These are phyloP conservation scores for Circinella minor DNA, from an alignment of 371 early-diverging fungal species.

Conservation along the genomic window DNA sequence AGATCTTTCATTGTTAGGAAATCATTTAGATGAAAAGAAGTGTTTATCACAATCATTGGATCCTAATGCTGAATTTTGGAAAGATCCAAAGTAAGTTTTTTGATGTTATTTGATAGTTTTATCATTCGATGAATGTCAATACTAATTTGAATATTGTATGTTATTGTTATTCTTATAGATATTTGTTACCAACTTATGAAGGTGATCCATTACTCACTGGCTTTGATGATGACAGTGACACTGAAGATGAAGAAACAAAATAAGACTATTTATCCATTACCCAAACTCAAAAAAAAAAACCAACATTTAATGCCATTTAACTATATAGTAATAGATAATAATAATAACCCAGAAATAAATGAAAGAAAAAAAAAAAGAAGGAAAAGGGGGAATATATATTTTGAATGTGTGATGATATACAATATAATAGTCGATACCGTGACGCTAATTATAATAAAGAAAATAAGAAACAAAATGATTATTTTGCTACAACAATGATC, in stretches of 20 bases:
- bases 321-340: no score
- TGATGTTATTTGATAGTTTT: neutral
- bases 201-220: slow-evolving; percentile 87
- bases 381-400: neutral
- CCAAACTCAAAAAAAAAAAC: neutral
- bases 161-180: slow-evolving; percentile 29
- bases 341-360: no score
- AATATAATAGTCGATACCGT: neutral
- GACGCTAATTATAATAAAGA: neutral
- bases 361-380: no score
- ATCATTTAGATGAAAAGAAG: slow-evolving; percentile 59
- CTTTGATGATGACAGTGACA: slow-evolving; percentile 66
- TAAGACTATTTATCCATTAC: neutral
- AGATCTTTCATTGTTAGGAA: slow-evolving; percentile 42
- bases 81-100: slow-evolving; percentile 65
- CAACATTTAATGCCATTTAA: no score
- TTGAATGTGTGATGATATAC: neutral
- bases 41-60: slow-evolving; percentile 55
- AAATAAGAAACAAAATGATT: slow-evolving; percentile 11
- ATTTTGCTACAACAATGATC: slow-evolving; percentile 56
- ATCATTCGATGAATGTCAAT: neutral
- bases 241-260: slow-evolving; percentile 7
- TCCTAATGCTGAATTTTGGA: slow-evolving; percentile 70
- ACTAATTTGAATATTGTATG: neutral
- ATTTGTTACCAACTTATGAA: slow-evolving; percentile 82